Evolutionary conservation across 768 basidiomycete genomes (phyloP).

Genomic region (Gloeostereum incarnatum): DNA sequence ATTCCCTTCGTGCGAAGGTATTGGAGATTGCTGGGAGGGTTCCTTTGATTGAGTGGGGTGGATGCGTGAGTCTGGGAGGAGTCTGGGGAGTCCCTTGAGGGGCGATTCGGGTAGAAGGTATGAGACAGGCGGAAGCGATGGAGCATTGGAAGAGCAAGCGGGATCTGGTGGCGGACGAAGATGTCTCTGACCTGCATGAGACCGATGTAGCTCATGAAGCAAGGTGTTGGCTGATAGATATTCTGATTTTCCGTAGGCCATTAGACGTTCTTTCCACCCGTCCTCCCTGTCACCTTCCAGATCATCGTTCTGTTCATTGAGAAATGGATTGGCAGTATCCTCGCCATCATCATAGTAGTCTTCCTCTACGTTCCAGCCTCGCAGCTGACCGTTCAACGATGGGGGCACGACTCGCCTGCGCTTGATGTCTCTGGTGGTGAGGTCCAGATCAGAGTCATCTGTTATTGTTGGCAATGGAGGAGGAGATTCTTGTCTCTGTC

Average conservation of each 20-base stretch:
- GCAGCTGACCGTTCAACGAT: slow-evolving; percentile 37
- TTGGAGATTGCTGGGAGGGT: neutral
- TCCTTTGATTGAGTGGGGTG: too few species aligned
- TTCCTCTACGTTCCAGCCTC: slow-evolving; percentile 30
- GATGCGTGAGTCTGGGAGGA: too few species aligned
- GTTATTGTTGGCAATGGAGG: slow-evolving; percentile 21
- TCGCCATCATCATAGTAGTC: slow-evolving; percentile 18
- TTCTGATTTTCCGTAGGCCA: slow-evolving; percentile 19
- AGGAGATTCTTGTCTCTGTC: slow-evolving; percentile 38
- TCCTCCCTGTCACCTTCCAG: slow-evolving; percentile 14
- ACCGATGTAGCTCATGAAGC: slow-evolving; percentile 53
- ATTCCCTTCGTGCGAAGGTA: slow-evolving; percentile 25
- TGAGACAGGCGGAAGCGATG: neutral
- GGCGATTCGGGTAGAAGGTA: too few species aligned
- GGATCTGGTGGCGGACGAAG: slow-evolving; percentile 9
- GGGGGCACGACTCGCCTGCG: slow-evolving; percentile 46
- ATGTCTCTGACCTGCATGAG: neutral
- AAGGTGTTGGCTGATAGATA: slow-evolving; percentile 59
- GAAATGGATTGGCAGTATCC: slow-evolving; percentile 24
- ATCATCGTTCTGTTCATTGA: slow-evolving; percentile 24
- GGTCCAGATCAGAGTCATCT: slow-evolving; percentile 16
- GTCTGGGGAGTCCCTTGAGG: too few species aligned
- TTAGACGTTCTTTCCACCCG: slow-evolving; percentile 2
- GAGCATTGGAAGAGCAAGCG: slow-evolving; percentile 4
- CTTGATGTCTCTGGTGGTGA: slow-evolving; percentile 30